Conservation (phyloP, 2,329 filamentous ascomycete species). For the Penicillium sp. region DNA sequence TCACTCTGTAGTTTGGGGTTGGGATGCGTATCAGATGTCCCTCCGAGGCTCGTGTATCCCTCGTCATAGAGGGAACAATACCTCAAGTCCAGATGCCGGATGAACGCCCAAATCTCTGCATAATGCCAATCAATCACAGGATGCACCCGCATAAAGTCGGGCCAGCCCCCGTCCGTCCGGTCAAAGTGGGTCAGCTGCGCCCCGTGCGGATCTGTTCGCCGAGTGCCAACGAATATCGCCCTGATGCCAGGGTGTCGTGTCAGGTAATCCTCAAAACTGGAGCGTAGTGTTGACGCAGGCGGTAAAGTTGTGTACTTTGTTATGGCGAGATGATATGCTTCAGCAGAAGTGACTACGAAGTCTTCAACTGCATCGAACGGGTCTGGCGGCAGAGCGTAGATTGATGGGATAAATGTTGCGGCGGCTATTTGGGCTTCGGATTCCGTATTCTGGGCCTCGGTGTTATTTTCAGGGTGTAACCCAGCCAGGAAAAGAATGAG, state of each 20-base stretch:
- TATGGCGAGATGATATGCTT: constrained; percentile 73
- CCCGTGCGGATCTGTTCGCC: constrained; percentile 90
- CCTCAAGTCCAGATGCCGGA: constrained; percentile 70
- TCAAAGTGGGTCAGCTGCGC: constrained; percentile 78
- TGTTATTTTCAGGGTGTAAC: constrained; percentile 39
- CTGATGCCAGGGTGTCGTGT: constrained; percentile 54
- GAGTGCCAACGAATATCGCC: constrained; percentile 84
- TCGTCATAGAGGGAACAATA: constrained; percentile 87
- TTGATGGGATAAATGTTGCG: constrained; percentile 63
- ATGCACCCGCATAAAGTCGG: constrained; percentile 86
- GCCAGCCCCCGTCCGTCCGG: constrained; percentile 86
- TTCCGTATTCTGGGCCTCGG: not conserved
- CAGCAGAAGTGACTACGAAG: constrained; percentile 71
- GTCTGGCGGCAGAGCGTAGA: constrained; percentile 84
- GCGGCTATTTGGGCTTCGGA: constrained; percentile 11
- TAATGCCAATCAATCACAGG: constrained; percentile 99
- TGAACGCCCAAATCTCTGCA: constrained; percentile 86
- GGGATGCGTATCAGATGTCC: constrained; percentile 81
- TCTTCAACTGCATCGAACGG: constrained; percentile 84
- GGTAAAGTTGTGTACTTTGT: constrained; percentile 69
- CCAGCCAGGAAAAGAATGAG: constrained; percentile 80
- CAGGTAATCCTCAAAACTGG: constrained; percentile 77
- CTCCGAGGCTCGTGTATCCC: constrained; percentile 91
- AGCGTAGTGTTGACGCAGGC: constrained; percentile 63
- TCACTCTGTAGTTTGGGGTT: constrained; percentile 70